These are phyloP conservation scores for Populus hybrid DNA, from an alignment of 441 rosid species.

Conservation along the genomic window DNA sequence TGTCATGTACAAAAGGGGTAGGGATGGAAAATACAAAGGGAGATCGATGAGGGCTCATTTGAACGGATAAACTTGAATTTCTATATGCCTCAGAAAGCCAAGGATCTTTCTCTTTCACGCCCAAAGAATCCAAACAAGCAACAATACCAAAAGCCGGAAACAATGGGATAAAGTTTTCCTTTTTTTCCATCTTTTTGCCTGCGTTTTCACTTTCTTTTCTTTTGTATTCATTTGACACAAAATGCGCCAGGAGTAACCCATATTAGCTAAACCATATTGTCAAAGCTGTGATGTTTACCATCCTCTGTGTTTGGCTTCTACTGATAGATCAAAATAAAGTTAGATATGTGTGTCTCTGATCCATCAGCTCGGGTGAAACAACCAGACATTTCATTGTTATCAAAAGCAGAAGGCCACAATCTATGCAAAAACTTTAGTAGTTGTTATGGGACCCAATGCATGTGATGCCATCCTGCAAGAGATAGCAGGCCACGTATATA, in stretches of 20 bases:
- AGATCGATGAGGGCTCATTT: slow-evolving; percentile 15
- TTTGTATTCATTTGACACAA: background rate
- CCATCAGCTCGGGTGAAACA: slow-evolving; percentile 13
- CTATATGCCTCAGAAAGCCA: slow-evolving; percentile 17
- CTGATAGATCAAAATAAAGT: background rate
- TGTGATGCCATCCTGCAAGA: slow-evolving; percentile 16
- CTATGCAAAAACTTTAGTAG: slow-evolving; percentile 11
- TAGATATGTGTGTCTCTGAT: slow-evolving; percentile 11
- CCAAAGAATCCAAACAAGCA: slow-evolving; percentile 41
- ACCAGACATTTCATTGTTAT: slow-evolving; percentile 15
- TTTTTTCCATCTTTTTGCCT: slow-evolving; percentile 20
- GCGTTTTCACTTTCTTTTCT: slow-evolving; percentile 10
- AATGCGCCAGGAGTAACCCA: background rate
- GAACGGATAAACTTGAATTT: slow-evolving; percentile 34
- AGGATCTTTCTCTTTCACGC: slow-evolving; percentile 46
- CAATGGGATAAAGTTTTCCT: slow-evolving; percentile 24
- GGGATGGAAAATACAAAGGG: background rate
- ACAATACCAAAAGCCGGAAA: slow-evolving; percentile 27
- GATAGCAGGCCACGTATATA: slow-evolving; percentile 8
- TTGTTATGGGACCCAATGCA: slow-evolving; percentile 32
- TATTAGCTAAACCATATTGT: background rate
- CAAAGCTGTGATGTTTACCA: background rate
- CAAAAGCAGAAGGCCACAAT: slow-evolving; percentile 14
- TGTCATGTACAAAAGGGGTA: background rate
- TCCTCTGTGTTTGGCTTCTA: background rate